Evolutionary conservation across 1,284 basidiomycete species (phyloP), one percentile per base, ranked within the genome.

Genomic region (Marasmius tenuissimus): DNA sequence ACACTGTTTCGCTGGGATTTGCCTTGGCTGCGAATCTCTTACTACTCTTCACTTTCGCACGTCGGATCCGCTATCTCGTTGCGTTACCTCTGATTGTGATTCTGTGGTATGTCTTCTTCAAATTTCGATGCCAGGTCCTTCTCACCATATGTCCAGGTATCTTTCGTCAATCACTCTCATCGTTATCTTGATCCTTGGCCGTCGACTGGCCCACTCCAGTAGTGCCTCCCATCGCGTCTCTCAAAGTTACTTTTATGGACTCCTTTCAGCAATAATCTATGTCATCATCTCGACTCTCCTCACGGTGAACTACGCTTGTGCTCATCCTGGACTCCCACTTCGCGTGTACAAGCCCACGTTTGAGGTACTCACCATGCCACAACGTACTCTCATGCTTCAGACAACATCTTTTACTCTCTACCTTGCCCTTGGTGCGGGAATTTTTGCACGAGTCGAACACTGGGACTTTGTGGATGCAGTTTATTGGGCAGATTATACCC

Each of bases 401-500:
- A 76, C 76, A 14, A 73, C 74, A n/a, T 63, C 72, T 3, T 78
- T 76, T 63, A 69, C 74, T 0, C 59, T 75, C 2, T 78, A 79
- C 57, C 71, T 79, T 20, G 72, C 75, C 5, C 66, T 74, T 2
- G 75, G 76, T 18, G 77, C 73, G 1, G 75, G 70, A 1, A 66
- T 79, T 2, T 79, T 77, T 59, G 60, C 74, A 6, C 51, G 58
- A 0, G 62, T 76, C 18, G 74, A 78, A 59, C 67, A 66, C 3
- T 78, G 76, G 76, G 57, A 65, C 27, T 80, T 73, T 60, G 64
- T 73, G 22, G 74, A 78, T 52, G 76, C 69, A 1, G 59, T 80
- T 0, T 79, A 78, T 62, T 78, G 75, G 76, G 75, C 75, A 1
- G 73, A 78, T 57, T 80, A 79, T 60, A 78, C 77, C 0, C 68